Base-by-base conservation (phyloP, 495 filamentous ascomycete species). In the Elaphomyces granulatus region DNA sequence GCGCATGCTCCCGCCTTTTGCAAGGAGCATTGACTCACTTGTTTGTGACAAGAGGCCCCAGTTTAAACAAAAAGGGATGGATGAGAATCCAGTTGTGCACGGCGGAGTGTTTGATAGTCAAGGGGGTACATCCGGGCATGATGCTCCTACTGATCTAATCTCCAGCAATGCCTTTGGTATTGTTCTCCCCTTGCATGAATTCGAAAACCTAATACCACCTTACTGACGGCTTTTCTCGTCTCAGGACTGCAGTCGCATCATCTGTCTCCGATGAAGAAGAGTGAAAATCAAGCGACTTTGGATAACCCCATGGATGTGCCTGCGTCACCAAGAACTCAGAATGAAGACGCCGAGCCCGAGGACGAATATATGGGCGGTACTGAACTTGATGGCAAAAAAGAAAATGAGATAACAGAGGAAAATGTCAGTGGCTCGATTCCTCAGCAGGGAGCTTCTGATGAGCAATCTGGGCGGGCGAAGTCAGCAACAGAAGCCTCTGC, bases 251-350 rank as follows among this genome's bases (percentile, higher is more conserved):
- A 28, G 12, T 12, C 23, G 23, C 23, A 28, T 12, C 23, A 28
- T 6, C 23, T 28, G 34, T 59, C 53, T 15, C 46, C 50, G 33
- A 46, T 44, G 33, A 59, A 53, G 37, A 49, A 48, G 20, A 40
- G 28, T 20, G 49, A 53, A 31, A 46, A 44, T 38, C 30, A 34
- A 18, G 20, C 49, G 33, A 49, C 45, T 37, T 84, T 81, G 32
- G 83, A 92, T 58, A 87, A 88, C 56, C 83, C 81, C 34, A 66
- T 90, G 45, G 84, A 94, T 66, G 85, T 83, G 40, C 83, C 84
- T 36, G 74, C 79, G 34, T 87, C 73, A 7, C 83, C 86, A 21
- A 72, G 73, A 48, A 70, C 75, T 23, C 81, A 78, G 54, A 74
- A 73, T 34, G 66, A 66, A 34, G 71, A 67, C 43, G 74, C 63